Evolutionary conservation across 179 eudicot species (phyloP).

Genomic region (Actinidia chinensis): DNA sequence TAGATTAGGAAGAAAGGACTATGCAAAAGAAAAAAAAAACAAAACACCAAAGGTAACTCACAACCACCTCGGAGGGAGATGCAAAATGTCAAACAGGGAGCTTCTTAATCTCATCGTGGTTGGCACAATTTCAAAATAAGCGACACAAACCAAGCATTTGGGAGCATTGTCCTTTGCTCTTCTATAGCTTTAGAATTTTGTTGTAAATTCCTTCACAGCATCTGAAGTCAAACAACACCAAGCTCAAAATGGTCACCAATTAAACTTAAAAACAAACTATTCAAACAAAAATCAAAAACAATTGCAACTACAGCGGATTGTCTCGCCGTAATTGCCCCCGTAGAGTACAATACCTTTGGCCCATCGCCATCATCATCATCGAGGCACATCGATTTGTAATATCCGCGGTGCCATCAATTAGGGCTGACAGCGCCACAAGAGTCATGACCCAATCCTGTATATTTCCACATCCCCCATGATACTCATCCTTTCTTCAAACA

Average conservation of each 20-base stretch:
- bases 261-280: conserved; percentile 1
- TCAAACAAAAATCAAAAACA: conserved; percentile 1
- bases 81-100: conserved; percentile 63
- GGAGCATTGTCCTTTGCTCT: conserved; percentile 68
- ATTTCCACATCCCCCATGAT: background rate
- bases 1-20: background rate
- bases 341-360: conserved; percentile 31
- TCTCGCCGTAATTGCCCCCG: conserved; percentile 23
- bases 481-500: background rate
- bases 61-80: conserved; percentile 71
- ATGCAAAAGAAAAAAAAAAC: background rate
- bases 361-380: conserved; percentile 12
- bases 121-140: conserved; percentile 59
- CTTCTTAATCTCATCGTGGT: conserved; percentile 56
- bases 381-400: background rate
- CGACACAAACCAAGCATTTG: conserved; percentile 93
- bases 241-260: conserved; percentile 1
- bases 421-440: background rate
- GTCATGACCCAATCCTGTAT: conserved; percentile 14
- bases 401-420: conserved; percentile 1
- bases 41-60: conserved; percentile 37
- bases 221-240: conserved; percentile 44
- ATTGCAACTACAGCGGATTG: conserved; percentile 19
- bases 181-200: conserved; percentile 55
- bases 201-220: conserved; percentile 69